These are phyloP conservation scores for Colletotrichum noveboracense DNA, from an alignment of 2,329 filamentous ascomycete species.

Conservation along the genomic window DNA sequence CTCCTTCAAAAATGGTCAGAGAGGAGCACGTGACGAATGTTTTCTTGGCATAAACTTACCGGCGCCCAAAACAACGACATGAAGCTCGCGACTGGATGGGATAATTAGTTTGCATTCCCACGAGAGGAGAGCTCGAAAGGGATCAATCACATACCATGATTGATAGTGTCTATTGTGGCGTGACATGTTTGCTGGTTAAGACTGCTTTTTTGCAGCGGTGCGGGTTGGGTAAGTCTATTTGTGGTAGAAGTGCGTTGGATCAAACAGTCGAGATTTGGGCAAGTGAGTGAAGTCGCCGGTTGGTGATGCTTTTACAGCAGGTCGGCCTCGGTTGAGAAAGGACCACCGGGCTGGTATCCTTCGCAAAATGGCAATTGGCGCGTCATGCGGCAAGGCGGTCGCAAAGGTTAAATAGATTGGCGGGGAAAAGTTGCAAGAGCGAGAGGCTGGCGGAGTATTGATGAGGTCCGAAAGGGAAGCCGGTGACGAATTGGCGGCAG, in stretches of 20 bases:
- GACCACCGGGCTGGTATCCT: neutral
- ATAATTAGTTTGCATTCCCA: neutral
- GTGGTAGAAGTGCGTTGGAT: neutral
- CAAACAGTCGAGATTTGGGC: neutral
- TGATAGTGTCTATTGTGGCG: slow-evolving; percentile 22
- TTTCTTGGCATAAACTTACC: slow-evolving; percentile 53
- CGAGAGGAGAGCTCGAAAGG: neutral
- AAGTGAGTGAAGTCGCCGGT: neutral
- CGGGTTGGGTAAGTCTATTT: neutral
- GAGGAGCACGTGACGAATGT: slow-evolving; percentile 19
- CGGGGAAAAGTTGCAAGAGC: neutral
- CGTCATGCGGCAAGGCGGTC: slow-evolving; percentile 16
- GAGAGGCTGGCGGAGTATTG: neutral
- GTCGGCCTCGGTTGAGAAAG: slow-evolving; percentile 4
- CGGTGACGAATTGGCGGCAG: neutral
- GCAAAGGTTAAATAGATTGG: slow-evolving; percentile 7
- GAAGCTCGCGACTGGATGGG: slow-evolving; percentile 73
- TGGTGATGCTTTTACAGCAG: neutral
- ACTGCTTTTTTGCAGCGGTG: neutral
- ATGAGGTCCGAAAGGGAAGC: neutral
- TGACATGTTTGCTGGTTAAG: slow-evolving; percentile 10
- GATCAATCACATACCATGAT: slow-evolving; percentile 16
- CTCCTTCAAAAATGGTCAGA: slow-evolving; percentile 47
- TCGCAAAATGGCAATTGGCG: neutral
- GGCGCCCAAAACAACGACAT: slow-evolving; percentile 82